These are phyloP conservation scores for Vigna unguiculata DNA, from an alignment of 306 rosid genomes.

Conservation along the genomic window DNA sequence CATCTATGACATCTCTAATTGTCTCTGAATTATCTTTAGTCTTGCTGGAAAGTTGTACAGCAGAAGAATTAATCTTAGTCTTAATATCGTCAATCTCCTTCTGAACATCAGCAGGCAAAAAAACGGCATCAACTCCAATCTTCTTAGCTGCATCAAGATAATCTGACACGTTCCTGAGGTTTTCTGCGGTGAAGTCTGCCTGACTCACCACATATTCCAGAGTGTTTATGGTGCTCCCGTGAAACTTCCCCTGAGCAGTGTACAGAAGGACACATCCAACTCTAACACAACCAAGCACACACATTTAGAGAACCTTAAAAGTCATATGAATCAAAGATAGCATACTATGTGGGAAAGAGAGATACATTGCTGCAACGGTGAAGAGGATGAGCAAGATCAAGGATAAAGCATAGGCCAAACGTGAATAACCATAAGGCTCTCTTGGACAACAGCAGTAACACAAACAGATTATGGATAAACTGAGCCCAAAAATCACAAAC, in stretches of 20 bases:
- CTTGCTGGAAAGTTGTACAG: constrained; percentile 45
- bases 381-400: constrained; percentile 56
- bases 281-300: constrained; percentile 54
- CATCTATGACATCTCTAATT: constrained; percentile 46
- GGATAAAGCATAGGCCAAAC: constrained; percentile 58
- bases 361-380: constrained; percentile 63
- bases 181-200: constrained; percentile 55
- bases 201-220: constrained; percentile 46
- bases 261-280: constrained; percentile 74
- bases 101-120: constrained; percentile 56
- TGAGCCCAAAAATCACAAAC: constrained; percentile 80
- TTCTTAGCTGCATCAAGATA: constrained; percentile 57
- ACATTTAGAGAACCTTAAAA: constrained; percentile 27
- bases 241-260: constrained; percentile 63
- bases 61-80: constrained; percentile 46
- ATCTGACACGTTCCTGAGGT: constrained; percentile 65
- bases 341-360: not conserved
- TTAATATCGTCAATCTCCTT: constrained; percentile 39
- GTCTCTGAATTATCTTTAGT: constrained; percentile 50
- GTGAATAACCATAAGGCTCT: constrained; percentile 60
- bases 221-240: constrained; percentile 51
- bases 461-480: constrained; percentile 62
- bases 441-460: constrained; percentile 72
- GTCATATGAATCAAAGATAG: constrained; percentile 20
- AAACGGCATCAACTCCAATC: constrained; percentile 54